These are phyloP conservation scores for Meyerozyma sp. DNA, from an alignment of 1,139 yeast genomes.

Conservation along the genomic window DNA sequence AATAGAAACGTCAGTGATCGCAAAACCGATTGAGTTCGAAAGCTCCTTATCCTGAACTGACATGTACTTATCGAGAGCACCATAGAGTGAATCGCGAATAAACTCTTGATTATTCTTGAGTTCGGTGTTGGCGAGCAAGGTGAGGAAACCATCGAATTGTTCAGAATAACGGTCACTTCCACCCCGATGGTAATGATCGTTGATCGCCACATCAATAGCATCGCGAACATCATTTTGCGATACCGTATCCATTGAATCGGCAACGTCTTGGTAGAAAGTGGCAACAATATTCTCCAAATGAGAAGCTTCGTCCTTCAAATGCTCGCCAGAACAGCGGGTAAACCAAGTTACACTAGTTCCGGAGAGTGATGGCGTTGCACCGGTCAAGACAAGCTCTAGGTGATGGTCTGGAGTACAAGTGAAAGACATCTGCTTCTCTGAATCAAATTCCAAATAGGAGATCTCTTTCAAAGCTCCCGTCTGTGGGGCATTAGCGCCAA, in stretches of 20 bases:
- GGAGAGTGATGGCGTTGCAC: not conserved
- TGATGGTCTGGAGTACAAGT: constrained; percentile 2
- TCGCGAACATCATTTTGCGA: not conserved
- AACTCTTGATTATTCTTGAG: constrained; percentile 1
- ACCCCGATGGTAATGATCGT: constrained; percentile 3
- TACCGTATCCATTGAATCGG: not conserved
- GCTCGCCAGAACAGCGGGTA: not conserved
- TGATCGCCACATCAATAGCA: constrained; percentile 1
- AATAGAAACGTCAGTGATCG: not conserved
- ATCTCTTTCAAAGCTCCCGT: constrained; percentile 2
- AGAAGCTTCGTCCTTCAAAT: not conserved
- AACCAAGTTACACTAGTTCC: not conserved
- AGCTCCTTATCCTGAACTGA: not conserved
- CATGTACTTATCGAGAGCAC: not conserved
- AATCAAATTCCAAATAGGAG: not conserved
- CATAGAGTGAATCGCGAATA: not conserved
- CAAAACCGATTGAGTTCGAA: not conserved
- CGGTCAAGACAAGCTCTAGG: not conserved
- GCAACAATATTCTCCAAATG: constrained; percentile 1
- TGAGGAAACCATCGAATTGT: not conserved
- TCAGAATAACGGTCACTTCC: not conserved
- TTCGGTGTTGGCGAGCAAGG: not conserved
- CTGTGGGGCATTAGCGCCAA: constrained; percentile 1
- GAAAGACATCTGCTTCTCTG: not conserved
- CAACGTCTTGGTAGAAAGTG: constrained; percentile 1